Conservation (phyloP, 768 basidiomycete genomes). For the Tubosaeta sp. region DNA sequence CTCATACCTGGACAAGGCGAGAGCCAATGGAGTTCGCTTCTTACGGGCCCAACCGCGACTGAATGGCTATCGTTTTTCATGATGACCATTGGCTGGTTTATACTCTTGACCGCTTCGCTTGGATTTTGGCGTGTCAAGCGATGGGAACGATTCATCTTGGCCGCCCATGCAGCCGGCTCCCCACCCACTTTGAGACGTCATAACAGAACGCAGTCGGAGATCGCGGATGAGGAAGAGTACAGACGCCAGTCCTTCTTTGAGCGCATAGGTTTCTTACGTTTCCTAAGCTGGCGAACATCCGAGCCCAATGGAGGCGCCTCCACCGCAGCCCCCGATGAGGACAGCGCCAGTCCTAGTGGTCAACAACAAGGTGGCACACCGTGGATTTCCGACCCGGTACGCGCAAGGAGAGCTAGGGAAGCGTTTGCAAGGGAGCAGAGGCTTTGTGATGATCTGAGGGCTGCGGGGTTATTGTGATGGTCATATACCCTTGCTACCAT, state of each 20-base stretch:
- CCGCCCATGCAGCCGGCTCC: conserved; percentile 34
- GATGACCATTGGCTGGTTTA: conserved; percentile 89
- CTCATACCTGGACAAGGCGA: conserved; percentile 6
- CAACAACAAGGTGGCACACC: conserved; percentile 28
- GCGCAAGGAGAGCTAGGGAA: conserved; percentile 39
- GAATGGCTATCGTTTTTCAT: conserved; percentile 96
- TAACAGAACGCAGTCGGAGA: conserved; percentile 22
- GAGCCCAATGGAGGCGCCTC: conserved; percentile 6
- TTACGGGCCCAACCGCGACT: conserved; percentile 65
- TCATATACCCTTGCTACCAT: conserved; percentile 1
- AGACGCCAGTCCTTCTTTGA: conserved; percentile 28
- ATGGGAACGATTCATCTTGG: conserved; percentile 76
- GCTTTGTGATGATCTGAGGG: conserved; percentile 56
- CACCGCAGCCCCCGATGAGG: conserved; percentile 12
- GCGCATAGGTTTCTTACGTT: conserved; percentile 23
- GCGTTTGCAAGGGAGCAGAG: conserved; percentile 52
- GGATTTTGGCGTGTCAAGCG: conserved; percentile 88
- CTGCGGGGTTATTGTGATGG: conserved; percentile 56
- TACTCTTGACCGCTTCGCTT: conserved; percentile 85
- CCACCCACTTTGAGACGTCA: conserved; percentile 37
- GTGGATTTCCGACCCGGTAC: conserved; percentile 41
- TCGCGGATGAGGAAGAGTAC: conserved; percentile 24
- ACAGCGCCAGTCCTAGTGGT: conserved; percentile 25
- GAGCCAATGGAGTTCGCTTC: conserved; percentile 34
- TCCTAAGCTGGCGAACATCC: conserved; percentile 5